Base-by-base conservation (phyloP, 164 flowering plant species). In the Santalum album region DNA sequence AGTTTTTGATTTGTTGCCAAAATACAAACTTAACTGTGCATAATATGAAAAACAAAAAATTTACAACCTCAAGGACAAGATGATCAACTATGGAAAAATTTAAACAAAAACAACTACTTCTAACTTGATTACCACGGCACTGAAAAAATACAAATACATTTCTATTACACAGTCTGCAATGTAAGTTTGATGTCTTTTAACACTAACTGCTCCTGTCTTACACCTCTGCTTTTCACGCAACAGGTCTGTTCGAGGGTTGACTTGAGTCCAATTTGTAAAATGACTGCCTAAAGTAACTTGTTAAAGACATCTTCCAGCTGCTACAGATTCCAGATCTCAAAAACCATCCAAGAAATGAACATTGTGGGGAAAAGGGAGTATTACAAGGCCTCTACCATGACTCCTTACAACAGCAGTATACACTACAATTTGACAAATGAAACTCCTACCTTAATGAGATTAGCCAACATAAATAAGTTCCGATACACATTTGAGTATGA, bases 131-230 rank as follows among this genome's bases (percentile, higher is more conserved):
- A 6, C 56, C 52, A 68, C 53, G 55, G 58, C 15, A 53, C 20
- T 54, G 53, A 42, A 67, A 40, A 43, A 56, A 46, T 69, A 69
- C 65, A 69, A 63, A 56, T 68, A 63, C 25, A 32, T 49, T 55
- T n/a, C n/a, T n/a, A n/a, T n/a, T n/a, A n/a, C n/a, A n/a, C n/a
- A n/a, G n/a, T n/a, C n/a, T n/a, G n/a, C n/a, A n/a, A n/a, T n/a
- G 67, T 56, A 58, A 23, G 25, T 45, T 55, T 61, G 21, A 57
- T 52, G 47, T 63, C 50, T n/a, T 65, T 62, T 61, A 64, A 61
- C 42, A 69, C 72, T 66, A 65, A 65, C 64, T 61, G 58, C 57
- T 58, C 52, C 60, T 57, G 24, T 35, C 56, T 36, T 60, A 44
- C 57, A 45, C 56, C 55, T 53, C 67, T 49, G 38, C 18, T 39